Percentiles rank a stretch among this genome's conserved stretches.
These are phyloP conservation scores for Pseudonitzschia delicatissima DNA, from an alignment of 108 stramenopile genomes.

Conservation along the genomic window DNA sequence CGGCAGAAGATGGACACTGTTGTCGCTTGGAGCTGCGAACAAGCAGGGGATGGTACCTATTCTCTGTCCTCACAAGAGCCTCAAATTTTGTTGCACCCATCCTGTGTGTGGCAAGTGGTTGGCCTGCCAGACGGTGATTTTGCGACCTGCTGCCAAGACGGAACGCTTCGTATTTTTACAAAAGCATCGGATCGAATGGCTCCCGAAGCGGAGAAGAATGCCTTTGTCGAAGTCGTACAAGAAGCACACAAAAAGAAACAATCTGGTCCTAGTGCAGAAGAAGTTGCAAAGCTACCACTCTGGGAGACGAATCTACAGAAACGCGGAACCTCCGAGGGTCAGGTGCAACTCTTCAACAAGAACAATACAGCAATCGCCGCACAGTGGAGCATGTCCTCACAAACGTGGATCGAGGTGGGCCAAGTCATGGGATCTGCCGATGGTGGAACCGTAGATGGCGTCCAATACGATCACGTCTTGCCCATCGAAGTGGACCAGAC, in stretches of 20 bases:
- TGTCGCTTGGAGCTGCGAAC: conserved; percentile 51
- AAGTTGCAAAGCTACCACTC: conserved; percentile 83
- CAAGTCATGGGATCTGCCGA: conserved; percentile 91
- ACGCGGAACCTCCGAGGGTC: conserved; percentile 79
- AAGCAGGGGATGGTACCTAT: conserved; percentile 1
- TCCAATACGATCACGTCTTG: conserved; percentile 88
- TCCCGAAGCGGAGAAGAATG: conserved; percentile 46
- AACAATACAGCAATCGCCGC: conserved; percentile 89
- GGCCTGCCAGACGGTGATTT: conserved; percentile 68
- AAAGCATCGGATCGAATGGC: conserved; percentile 59
- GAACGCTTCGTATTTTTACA: conserved; percentile 77
- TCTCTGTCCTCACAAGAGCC: conserved; percentile 6
- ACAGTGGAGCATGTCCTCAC: conserved; percentile 79
- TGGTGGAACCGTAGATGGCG: conserved; percentile 78
- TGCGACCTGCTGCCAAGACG: conserved; percentile 89
- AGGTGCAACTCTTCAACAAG: conserved; percentile 91
- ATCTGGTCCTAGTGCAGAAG: conserved; percentile 68
- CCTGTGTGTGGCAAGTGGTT: conserved; percentile 74
- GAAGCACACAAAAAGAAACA: conserved; percentile 45
- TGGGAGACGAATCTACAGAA: conserved; percentile 76
- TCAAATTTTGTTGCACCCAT: conserved; percentile 69
- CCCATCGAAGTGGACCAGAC: conserved; percentile 93
- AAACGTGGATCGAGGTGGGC: conserved; percentile 94
- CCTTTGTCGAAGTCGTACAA: conserved; percentile 55
- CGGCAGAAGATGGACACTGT: conserved; percentile 30